Percentiles rank a stretch among this genome's conserved stretches.
Conservation (phyloP, 202 grass and related monocot genomes). For the Setaria italica region DNA sequence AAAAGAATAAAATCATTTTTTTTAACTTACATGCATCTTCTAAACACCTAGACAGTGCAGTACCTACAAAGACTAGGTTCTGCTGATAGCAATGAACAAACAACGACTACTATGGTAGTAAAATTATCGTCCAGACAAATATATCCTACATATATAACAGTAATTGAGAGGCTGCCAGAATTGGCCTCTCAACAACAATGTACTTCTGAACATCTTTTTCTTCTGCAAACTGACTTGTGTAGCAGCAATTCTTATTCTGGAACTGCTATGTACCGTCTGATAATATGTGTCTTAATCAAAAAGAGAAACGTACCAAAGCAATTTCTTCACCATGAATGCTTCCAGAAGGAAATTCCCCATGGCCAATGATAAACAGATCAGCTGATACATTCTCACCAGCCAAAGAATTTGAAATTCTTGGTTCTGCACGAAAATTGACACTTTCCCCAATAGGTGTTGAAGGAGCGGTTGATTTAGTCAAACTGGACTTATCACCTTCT, state of each 20-base stretch:
- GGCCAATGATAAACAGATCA: constrained; percentile 71
- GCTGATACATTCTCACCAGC: constrained; percentile 65
- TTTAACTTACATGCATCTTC: constrained; percentile 11
- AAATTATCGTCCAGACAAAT: constrained; percentile 6
- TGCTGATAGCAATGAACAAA: constrained; percentile 7
- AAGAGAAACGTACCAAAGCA: constrained; percentile 61
- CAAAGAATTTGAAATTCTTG: constrained; percentile 78
- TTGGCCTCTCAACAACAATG: neutral
- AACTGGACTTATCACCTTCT: constrained; percentile 98
- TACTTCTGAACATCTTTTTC: neutral
- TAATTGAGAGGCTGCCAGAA: neutral
- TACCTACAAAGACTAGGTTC: constrained; percentile 8
- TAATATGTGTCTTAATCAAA: constrained; percentile 21
- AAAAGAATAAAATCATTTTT: neutral
- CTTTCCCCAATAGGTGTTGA: constrained; percentile 93
- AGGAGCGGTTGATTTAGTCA: constrained; percentile 94
- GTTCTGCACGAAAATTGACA: constrained; percentile 75
- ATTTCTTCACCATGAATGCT: constrained; percentile 69
- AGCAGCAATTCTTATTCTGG: constrained; percentile 17
- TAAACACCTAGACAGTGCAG: neutral
- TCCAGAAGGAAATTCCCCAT: constrained; percentile 66
- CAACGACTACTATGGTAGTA: constrained; percentile 13
- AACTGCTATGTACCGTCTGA: constrained; percentile 1
- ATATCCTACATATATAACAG: constrained; percentile 4
- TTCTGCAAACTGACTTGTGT: constrained; percentile 12